Conservation (phyloP, 345 rosid genomes). For the Anastatica hierochuntica region DNA sequence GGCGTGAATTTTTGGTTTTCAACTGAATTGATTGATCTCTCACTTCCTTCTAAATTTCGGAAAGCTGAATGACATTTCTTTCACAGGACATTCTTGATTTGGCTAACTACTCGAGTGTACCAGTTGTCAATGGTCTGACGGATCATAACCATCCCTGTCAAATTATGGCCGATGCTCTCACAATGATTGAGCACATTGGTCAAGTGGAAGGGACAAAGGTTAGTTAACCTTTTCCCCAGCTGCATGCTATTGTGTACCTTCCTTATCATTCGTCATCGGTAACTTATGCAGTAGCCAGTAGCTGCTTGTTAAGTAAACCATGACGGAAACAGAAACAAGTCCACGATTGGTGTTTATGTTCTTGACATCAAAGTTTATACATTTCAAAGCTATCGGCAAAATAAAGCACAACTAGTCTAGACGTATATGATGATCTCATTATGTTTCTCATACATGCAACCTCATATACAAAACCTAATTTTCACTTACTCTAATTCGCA, state of each 20-base stretch:
- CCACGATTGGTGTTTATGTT: background rate
- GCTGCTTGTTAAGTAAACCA: background rate
- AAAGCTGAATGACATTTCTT: background rate
- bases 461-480: background rate
- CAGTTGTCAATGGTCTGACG: constrained; percentile 85
- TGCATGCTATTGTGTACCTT: too few species aligned
- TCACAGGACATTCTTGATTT: constrained; percentile 82
- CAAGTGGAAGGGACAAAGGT: constrained; percentile 91
- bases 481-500: background rate
- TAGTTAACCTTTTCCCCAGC: too few species aligned
- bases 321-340: background rate
- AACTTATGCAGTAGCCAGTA: background rate
- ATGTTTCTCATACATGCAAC: background rate
- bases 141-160: constrained; percentile 96
- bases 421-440: background rate
- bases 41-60: background rate
- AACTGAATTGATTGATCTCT: background rate
- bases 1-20: background rate
- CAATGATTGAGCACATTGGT: constrained; percentile 84
- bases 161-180: constrained; percentile 98
- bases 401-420: background rate
- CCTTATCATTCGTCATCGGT: background rate
- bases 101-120: constrained; percentile 74
- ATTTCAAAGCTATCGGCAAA: too few species aligned
- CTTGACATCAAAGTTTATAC: too few species aligned